Evolutionary conservation across 1,284 basidiomycete genomes (phyloP).

Genomic region (Ganoderma leucocontextum): DNA sequence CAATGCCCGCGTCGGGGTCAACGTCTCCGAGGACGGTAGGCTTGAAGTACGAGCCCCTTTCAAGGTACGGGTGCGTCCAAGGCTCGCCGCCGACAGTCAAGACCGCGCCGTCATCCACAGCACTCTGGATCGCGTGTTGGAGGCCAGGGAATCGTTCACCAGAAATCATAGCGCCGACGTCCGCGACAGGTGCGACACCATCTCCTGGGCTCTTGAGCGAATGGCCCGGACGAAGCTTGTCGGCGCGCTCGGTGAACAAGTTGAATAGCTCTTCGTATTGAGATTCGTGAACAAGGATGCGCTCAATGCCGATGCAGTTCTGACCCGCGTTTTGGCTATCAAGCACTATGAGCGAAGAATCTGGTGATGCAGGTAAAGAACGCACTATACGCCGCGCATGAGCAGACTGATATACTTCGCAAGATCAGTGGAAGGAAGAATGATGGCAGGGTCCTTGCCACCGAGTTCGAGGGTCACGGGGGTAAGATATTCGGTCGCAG

Average conservation of each 20-base stretch:
- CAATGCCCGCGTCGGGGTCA: conserved; percentile 76
- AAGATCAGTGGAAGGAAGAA: conserved; percentile 78
- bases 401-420: conserved; percentile 74
- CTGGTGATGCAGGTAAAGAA: conserved; percentile 29
- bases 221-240: conserved; percentile 75
- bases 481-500: conserved; percentile 86
- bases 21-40: conserved; percentile 91
- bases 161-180: conserved; percentile 86
- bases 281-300: conserved; percentile 83
- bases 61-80: conserved; percentile 70
- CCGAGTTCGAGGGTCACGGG: conserved; percentile 93
- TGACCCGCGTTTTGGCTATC: conserved; percentile 90
- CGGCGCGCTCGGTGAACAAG: conserved; percentile 68
- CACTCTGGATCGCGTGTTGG: conserved; percentile 76
- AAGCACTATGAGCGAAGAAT: conserved; percentile 12
- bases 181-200: conserved; percentile 69
- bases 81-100: conserved; percentile 73
- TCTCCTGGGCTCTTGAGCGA: conserved; percentile 72
- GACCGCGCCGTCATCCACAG: conserved; percentile 76
- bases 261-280: conserved; percentile 80
- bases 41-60: conserved; percentile 82
- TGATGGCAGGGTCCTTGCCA: conserved; percentile 83
- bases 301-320: conserved; percentile 97
- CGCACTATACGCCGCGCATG: conserved; percentile 91
- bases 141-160: conserved; percentile 67